phyloP scores from a whole-genome alignment of 2,329 filamentous ascomycete genomes.

The Trichophyton mentagrophytes region DNA sequence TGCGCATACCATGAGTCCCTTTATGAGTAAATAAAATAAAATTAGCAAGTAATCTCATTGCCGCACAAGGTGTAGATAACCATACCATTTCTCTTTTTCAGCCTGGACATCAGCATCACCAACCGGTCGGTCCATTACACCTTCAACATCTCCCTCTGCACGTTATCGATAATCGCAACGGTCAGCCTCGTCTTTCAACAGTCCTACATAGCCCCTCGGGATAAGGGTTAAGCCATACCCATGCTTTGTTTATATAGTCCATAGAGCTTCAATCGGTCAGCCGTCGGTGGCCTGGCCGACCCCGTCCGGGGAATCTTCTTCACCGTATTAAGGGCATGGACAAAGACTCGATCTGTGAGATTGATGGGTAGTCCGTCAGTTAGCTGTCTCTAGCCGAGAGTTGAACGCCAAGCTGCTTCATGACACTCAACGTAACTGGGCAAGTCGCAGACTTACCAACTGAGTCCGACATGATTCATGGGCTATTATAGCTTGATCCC shows the following conservation, averaged over 20 bases:
- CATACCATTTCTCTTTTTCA: slow-evolving; percentile 55
- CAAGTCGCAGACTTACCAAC: slow-evolving; percentile 41
- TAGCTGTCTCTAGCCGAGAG: not conserved
- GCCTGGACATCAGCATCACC: slow-evolving; percentile 40
- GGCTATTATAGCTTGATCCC: not conserved
- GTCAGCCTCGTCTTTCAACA: slow-evolving; percentile 12
- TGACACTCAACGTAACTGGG: slow-evolving; percentile 62
- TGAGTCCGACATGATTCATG: slow-evolving; percentile 33
- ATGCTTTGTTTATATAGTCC: slow-evolving; percentile 98
- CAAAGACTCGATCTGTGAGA: slow-evolving; percentile 79
- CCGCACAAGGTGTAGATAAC: not conserved
- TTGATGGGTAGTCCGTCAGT: not conserved
- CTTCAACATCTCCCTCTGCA: slow-evolving; percentile 79
- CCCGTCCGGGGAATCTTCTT: slow-evolving; percentile 95
- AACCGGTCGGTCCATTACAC: slow-evolving; percentile 74
- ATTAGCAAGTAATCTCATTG: not conserved
- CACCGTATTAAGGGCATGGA: slow-evolving; percentile 96
- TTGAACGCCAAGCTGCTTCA: not conserved
- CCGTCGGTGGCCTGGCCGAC: slow-evolving; percentile 71
- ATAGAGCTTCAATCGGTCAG: slow-evolving; percentile 82
- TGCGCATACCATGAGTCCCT: slow-evolving; percentile 93
- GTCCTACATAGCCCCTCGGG: not conserved
- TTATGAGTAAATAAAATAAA: slow-evolving; percentile 1
- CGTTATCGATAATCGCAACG: not conserved
- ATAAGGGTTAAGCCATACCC: slow-evolving; percentile 38